A percentile compares a stretch with the other conserved stretches of the same genome.
Evolutionary conservation across 2,329 filamentous ascomycete genomes (phyloP).

Genomic region (Colletotrichum liriopes): DNA sequence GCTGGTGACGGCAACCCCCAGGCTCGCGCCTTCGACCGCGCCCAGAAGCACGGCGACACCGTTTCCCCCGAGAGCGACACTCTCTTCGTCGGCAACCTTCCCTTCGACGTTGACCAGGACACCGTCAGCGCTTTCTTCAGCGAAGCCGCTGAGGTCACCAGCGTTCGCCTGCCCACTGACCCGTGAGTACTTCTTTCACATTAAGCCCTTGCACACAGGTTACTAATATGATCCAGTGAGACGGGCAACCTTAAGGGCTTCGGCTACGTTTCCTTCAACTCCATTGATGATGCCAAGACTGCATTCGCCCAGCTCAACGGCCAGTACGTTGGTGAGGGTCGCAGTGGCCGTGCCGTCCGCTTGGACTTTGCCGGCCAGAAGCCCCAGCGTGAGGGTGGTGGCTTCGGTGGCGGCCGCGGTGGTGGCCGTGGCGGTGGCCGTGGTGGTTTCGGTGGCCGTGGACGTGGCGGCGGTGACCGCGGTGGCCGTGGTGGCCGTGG

Average conservation of each 20-base stretch:
- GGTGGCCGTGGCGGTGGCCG: conserved; percentile 68
- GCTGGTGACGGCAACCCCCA: conserved; percentile 66
- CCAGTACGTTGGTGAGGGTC: conserved; percentile 72
- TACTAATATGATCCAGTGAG: conserved; percentile 67
- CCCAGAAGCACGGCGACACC: conserved; percentile 82
- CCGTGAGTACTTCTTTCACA: conserved; percentile 63
- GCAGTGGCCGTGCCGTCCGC: conserved; percentile 82
- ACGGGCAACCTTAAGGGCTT: conserved; percentile 91
- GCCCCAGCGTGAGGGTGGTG: conserved; percentile 67
- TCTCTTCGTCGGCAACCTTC: conserved; percentile 92
- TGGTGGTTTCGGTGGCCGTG: conserved; percentile 67
- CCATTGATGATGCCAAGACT: conserved; percentile 85
- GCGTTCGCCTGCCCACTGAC: conserved; percentile 91
- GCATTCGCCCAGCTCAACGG: conserved; percentile 82
- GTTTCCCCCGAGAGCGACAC: conserved; percentile 87
- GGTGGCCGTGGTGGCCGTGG: conserved; percentile 68
- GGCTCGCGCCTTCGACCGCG: conserved; percentile 75
- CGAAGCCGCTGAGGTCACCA: conserved; percentile 79
- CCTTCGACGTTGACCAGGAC: conserved; percentile 87
- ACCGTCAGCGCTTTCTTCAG: conserved; percentile 81
- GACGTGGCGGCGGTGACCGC: conserved; percentile 63
- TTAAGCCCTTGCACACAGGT: neutral
- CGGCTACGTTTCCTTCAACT: conserved; percentile 89
- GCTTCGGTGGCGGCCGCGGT: conserved; percentile 56
- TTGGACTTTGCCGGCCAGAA: conserved; percentile 86